Evolutionary conservation across 495 filamentous ascomycete genomes (phyloP).

Genomic region (Oidiodendron maius): DNA sequence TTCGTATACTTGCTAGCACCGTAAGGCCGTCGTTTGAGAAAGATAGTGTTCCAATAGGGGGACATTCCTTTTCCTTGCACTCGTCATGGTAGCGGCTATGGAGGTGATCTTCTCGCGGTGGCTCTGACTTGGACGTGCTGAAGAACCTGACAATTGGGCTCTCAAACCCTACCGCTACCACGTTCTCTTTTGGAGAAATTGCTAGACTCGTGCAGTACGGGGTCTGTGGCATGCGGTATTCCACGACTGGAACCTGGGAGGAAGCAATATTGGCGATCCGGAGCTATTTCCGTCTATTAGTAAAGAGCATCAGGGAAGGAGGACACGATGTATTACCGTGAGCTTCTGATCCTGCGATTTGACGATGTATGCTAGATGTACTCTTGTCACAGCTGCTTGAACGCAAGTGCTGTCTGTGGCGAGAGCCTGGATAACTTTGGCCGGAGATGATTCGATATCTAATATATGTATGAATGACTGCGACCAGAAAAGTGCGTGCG

Average conservation of each 20-base stretch:
- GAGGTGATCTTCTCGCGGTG: conserved; percentile 29
- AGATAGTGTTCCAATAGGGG: conserved; percentile 27
- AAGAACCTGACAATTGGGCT: conserved; percentile 30
- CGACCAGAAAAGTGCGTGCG: conserved; percentile 31
- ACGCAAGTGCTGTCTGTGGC: conserved; percentile 30
- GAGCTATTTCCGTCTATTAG: conserved; percentile 15
- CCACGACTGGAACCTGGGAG: conserved; percentile 16
- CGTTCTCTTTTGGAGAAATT: conserved; percentile 28
- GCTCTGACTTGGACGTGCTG: conserved; percentile 23
- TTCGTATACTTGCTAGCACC: conserved; percentile 29
- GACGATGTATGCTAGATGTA: conserved; percentile 29
- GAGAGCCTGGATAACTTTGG: conserved; percentile 21
- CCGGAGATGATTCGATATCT: conserved; percentile 28
- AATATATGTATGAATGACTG: conserved; percentile 30
- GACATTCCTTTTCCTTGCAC: conserved; percentile 25
- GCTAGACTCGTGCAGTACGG: conserved; percentile 30
- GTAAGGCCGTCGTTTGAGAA: conserved; percentile 31
- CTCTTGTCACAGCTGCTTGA: conserved; percentile 26
- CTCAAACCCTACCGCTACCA: conserved; percentile 31
- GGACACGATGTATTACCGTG: conserved; percentile 20
- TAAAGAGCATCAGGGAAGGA: background rate
- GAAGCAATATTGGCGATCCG: conserved; percentile 29
- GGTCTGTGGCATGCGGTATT: conserved; percentile 31
- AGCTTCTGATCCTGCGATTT: conserved; percentile 30
- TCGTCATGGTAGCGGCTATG: conserved; percentile 23